Evolutionary conservation across 2,329 filamentous ascomycete genomes (phyloP).

Genomic region (Fusarium sp.): DNA sequence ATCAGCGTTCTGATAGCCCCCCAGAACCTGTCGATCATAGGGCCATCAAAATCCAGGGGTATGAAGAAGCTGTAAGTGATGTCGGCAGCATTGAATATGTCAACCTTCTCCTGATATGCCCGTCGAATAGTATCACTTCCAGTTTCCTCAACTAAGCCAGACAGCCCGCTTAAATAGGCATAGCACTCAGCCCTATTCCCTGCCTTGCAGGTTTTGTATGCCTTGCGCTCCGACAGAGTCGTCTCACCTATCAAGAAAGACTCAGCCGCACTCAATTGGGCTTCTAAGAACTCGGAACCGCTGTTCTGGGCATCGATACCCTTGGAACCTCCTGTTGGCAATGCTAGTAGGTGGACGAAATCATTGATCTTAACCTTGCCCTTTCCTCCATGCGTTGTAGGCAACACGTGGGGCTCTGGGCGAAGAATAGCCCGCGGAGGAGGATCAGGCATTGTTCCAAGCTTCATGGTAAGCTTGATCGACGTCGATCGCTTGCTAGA

Average conservation of each 20-base stretch:
- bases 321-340: conserved; percentile 12
- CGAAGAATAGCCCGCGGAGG: conserved; percentile 32
- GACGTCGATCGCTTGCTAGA: conserved; percentile 30
- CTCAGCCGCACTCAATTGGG: conserved; percentile 45
- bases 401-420: conserved; percentile 15
- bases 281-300: conserved; percentile 29
- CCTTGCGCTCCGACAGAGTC: conserved; percentile 45
- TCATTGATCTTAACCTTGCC: conserved; percentile 5
- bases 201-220: conserved; percentile 45
- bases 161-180: conserved; percentile 40
- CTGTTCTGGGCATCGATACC: background rate
- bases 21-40: conserved; percentile 58
- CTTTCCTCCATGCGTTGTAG: conserved; percentile 8
- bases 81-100: conserved; percentile 57
- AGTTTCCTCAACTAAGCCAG: conserved; percentile 38
- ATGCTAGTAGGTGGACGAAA: conserved; percentile 39
- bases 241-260: conserved; percentile 45
- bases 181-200: conserved; percentile 43
- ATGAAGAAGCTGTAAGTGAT: conserved; percentile 58
- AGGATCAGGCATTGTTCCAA: conserved; percentile 28
- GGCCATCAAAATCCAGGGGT: conserved; percentile 50
- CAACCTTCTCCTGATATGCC: conserved; percentile 51
- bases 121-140: conserved; percentile 41
- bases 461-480: conserved; percentile 44
- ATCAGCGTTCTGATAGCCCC: conserved; percentile 53